These are phyloP conservation scores for Scenedesmus sp. DNA, from an alignment of 163 green algal genomes.

Conservation along the genomic window DNA sequence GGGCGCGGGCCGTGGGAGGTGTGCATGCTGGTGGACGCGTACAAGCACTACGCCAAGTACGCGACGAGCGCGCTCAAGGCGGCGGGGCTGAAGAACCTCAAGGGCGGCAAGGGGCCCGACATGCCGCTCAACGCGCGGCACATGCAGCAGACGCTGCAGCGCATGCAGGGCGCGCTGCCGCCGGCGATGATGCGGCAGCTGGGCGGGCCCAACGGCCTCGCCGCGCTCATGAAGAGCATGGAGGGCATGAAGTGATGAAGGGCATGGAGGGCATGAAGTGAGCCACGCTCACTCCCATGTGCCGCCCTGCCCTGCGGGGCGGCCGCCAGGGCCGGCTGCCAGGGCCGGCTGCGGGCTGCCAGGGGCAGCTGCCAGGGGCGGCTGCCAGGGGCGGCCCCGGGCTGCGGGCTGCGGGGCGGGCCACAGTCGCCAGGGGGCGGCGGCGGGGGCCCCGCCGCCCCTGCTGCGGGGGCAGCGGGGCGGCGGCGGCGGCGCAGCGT, in stretches of 20 bases:
- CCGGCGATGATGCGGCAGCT: conserved; percentile 96
- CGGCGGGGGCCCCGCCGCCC: too few relatives aligned
- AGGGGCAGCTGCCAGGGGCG: too few relatives aligned
- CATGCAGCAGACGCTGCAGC: conserved; percentile 87
- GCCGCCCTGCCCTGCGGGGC: too few relatives aligned
- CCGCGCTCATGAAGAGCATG: conserved; percentile 64
- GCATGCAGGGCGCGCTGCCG: conserved; percentile 91
- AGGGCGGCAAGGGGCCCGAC: conserved; percentile 56
- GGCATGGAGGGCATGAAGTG: conserved; percentile 49
- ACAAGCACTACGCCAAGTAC: conserved; percentile 81
- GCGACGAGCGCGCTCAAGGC: conserved; percentile 82
- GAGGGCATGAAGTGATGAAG: conserved; percentile 66
- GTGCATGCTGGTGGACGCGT: conserved; percentile 80
- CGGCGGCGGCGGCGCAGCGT: too few relatives aligned
- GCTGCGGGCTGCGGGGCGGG: too few relatives aligned
- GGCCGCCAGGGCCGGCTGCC: too few relatives aligned
- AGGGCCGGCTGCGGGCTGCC: too few relatives aligned
- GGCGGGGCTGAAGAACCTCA: conserved; percentile 89
- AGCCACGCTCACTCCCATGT: too few relatives aligned
- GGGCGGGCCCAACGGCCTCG: conserved; percentile 85
- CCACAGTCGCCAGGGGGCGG: too few relatives aligned
- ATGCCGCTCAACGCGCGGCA: conserved; percentile 85
- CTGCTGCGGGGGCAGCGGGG: too few relatives aligned
- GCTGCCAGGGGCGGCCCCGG: too few relatives aligned
- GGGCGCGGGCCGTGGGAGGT: conserved; percentile 57